These are phyloP conservation scores for Torulaspora indica DNA, from an alignment of 805 yeast genomes.

Conservation along the genomic window DNA sequence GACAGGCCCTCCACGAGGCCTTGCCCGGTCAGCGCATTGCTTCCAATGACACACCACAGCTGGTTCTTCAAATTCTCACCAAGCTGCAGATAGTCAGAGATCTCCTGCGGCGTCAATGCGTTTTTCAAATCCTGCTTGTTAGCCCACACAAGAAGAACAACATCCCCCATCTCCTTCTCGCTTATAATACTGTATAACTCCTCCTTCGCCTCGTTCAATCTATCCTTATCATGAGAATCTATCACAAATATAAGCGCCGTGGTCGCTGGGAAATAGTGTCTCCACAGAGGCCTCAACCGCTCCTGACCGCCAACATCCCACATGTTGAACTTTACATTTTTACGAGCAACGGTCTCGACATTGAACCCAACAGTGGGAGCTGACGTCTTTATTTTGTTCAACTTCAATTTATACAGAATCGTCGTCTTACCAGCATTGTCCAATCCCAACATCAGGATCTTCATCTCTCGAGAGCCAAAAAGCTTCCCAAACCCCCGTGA, in stretches of 20 bases:
- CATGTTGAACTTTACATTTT: constrained; percentile 76
- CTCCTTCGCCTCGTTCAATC: constrained; percentile 71
- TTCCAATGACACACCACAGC: constrained; percentile 87
- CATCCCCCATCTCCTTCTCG: constrained; percentile 79
- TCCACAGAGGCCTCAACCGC: constrained; percentile 86
- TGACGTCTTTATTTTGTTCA: constrained; percentile 69
- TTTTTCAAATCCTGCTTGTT: constrained; percentile 78
- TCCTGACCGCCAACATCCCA: constrained; percentile 98
- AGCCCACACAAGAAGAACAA: constrained; percentile 77
- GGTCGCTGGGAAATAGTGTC: constrained; percentile 91
- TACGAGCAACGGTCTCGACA: constrained; percentile 79
- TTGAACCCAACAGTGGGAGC: constrained; percentile 95
- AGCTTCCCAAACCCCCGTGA: constrained; percentile 40
- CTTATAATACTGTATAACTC: constrained; percentile 73
- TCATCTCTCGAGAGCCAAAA: constrained; percentile 52
- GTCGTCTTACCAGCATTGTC: constrained; percentile 94
- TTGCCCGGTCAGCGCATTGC: constrained; percentile 84
- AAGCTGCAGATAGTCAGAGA: constrained; percentile 68
- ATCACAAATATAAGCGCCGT: constrained; percentile 88
- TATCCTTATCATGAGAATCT: constrained; percentile 67
- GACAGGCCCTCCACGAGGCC: constrained; percentile 84
- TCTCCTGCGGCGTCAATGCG: constrained; percentile 72
- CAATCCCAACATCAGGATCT: constrained; percentile 84
- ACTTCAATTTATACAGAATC: constrained; percentile 74
- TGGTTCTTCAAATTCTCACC: constrained; percentile 55